Base-by-base conservation (phyloP, 345 rosid genomes). In the Murraya paniculata region DNA sequence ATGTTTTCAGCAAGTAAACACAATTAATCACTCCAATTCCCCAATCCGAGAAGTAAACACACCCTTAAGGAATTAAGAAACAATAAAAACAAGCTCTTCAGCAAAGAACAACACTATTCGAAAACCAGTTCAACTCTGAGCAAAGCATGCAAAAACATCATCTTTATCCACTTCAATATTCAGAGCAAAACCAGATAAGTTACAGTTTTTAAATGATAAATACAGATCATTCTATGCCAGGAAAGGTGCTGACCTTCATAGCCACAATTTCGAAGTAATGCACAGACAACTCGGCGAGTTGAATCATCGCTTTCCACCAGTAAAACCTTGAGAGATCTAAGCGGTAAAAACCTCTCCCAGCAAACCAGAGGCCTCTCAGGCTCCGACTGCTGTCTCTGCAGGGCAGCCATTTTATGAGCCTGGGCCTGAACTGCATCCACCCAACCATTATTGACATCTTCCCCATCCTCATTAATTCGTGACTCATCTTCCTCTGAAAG, bases 291-390 rank as follows among this genome's bases (percentile, higher is more conserved):
- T 56, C 79, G 83, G 30, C 88, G 78, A 60, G 90, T 85, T 27
- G 90, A 81, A 65, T 87, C 87, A 50, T 87, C 90, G 24, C 68
- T 80, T 80, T 87, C 90, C 45, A 80, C 90, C 78, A 87, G 67
- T 25, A 87, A 81, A 76, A 87, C 88, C 80, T 85, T 87, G 9
- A 87, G 71, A 64, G 88, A 76, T 64, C 80, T 76, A 48, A 73
- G 35, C 13, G 88, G 82, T 48, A 87, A 74, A 77, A 87, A 83
- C 74, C 77, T 82, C 76, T 87, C 83, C 90, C 85, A 80, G 6
- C 57, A 16, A 59, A 81, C 77, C 55, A 64, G 11, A 75, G 86
- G 77, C 64, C 78, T 84, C 57, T 60, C 82, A 61, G 79, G 28
- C 66, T 77, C 84, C 28, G 78, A 83, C 45, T 78, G 85, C 4